Base-by-base conservation (phyloP, 1,139 yeast species). In the Magnusiomyces suaveolens region DNA sequence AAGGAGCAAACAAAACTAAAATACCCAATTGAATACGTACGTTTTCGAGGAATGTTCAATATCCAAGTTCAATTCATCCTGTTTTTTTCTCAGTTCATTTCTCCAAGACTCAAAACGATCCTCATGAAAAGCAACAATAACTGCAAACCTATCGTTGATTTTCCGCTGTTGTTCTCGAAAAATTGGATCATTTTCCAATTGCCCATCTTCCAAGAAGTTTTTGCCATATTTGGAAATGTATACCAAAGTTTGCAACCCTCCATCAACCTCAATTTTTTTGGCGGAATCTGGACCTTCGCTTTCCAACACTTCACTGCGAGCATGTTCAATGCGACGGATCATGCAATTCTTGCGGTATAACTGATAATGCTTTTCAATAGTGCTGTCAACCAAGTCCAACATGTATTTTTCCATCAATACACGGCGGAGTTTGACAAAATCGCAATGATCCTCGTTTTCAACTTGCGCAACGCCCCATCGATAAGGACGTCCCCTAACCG, bases 301-400 rank as follows among this genome's bases (percentile, higher is more conserved):
- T 36, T 73, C 69, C 43, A 68, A 71, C 29, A 77, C 61, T 56
- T 82, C 83, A 1, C 75, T 16, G n/a, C 70, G 63, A 26, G 82
- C 78, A 56, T 83, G 74, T 60, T 82, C 86, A 56, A 82, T 75
- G 75, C 87, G 81, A 62, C 81, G 82, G 59, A 75, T 72, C 73
- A 89, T 77, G 72, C 86, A 84, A 60, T 80, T 67, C 49, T 83
- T 74, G 72, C 96, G 83, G 70, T 82, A 88, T 26, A 84, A 78
- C 69, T 86, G 94, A 66, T 83, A 89, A 70, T 87, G 96, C 58
- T 81, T 67, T 66, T 87, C 95, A 66, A 87, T 82, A 10, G 97
- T 88, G 6, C 88, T 80, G 61, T 84, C 77, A 52, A 88, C 77
- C 65, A 89, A 76, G 69, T 89, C 96, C 67, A 89, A 78, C 60